phyloP scores from a whole-genome alignment of 1,139 yeast species.

The Geotrichum aggregatum region DNA sequence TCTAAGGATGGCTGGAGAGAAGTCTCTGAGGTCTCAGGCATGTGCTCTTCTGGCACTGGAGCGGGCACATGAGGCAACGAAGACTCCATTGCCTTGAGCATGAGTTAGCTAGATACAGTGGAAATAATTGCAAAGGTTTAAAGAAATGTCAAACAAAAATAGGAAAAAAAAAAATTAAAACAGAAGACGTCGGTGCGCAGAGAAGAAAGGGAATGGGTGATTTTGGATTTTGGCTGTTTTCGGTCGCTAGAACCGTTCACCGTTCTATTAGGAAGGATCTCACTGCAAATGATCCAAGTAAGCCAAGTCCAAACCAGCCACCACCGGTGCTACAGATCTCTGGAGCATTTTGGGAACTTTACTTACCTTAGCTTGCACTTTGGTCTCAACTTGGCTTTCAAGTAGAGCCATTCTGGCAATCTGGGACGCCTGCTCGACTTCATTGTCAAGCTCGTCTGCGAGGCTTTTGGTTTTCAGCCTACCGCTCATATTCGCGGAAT shows the following conservation, averaged over 20 bases:
- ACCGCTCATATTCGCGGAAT: too few relatives aligned
- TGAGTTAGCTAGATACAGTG: neutral
- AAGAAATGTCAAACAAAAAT: neutral
- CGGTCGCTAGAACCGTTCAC: too few relatives aligned
- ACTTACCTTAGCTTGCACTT: neutral
- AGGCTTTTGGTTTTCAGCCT: neutral
- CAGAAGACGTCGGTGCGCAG: too few relatives aligned
- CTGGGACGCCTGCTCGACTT: neutral
- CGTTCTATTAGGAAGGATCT: too few relatives aligned
- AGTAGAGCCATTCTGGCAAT: neutral
- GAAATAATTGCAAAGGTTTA: neutral
- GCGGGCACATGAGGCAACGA: too few relatives aligned
- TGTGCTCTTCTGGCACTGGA: neutral
- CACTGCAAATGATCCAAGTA: too few relatives aligned
- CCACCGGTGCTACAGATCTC: neutral
- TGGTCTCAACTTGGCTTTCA: neutral
- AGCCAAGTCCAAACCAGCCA: neutral
- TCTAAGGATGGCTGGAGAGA: constrained; percentile 13
- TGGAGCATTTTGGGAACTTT: too few relatives aligned
- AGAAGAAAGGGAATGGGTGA: too few relatives aligned
- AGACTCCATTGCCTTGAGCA: neutral
- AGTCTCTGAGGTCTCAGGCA: neutral
- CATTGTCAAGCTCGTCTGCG: neutral
- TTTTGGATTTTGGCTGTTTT: too few relatives aligned
- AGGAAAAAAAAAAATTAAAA: neutral